phyloP scores from a whole-genome alignment of 2,329 filamentous ascomycete species.

The Ophiostoma fasciatum region DNA sequence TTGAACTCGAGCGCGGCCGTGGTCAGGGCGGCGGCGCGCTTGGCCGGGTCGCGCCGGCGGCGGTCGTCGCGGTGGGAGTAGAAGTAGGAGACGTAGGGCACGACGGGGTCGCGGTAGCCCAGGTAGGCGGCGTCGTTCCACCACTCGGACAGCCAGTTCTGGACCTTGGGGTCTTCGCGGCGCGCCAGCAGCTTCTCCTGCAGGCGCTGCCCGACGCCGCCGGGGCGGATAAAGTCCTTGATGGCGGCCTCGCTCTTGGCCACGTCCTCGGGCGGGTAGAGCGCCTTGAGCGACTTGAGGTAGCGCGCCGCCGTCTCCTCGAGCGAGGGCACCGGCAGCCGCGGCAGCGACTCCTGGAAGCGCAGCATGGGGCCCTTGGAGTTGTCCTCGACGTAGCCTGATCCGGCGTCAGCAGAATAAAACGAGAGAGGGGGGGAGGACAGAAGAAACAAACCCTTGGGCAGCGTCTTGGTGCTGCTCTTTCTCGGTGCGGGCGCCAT shows the following conservation, averaged over 20 bases:
- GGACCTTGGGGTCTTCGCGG: slow-evolving; percentile 62
- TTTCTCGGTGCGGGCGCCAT: slow-evolving; percentile 42
- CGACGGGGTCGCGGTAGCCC: slow-evolving; percentile 82
- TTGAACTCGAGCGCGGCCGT: slow-evolving; percentile 86
- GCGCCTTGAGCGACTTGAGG: slow-evolving; percentile 62
- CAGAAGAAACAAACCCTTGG: slow-evolving; percentile 17
- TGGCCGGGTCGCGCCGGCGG: slow-evolving; percentile 70
- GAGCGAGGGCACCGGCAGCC: slow-evolving; percentile 64
- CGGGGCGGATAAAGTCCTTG: slow-evolving; percentile 76
- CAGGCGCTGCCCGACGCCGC: slow-evolving; percentile 64
- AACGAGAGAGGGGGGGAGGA: slow-evolving; percentile 28
- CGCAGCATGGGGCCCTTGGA: slow-evolving; percentile 69
- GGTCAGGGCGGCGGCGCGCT: slow-evolving; percentile 82
- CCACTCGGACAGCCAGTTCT: slow-evolving; percentile 97
- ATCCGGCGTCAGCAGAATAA: neutral
- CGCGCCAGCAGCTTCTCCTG: slow-evolving; percentile 77
- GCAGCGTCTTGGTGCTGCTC: slow-evolving; percentile 32
- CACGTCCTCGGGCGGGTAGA: slow-evolving; percentile 54
- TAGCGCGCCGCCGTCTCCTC: slow-evolving; percentile 72
- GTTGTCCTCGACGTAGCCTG: slow-evolving; percentile 67
- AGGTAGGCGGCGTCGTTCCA: slow-evolving; percentile 96
- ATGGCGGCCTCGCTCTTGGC: slow-evolving; percentile 69
- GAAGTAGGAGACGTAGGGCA: slow-evolving; percentile 98
- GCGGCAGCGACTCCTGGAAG: slow-evolving; percentile 73
- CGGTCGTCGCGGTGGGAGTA: slow-evolving; percentile 96